Conservation (phyloP, 2,329 filamentous ascomycete species). For the Hypoxylon sp. region DNA sequence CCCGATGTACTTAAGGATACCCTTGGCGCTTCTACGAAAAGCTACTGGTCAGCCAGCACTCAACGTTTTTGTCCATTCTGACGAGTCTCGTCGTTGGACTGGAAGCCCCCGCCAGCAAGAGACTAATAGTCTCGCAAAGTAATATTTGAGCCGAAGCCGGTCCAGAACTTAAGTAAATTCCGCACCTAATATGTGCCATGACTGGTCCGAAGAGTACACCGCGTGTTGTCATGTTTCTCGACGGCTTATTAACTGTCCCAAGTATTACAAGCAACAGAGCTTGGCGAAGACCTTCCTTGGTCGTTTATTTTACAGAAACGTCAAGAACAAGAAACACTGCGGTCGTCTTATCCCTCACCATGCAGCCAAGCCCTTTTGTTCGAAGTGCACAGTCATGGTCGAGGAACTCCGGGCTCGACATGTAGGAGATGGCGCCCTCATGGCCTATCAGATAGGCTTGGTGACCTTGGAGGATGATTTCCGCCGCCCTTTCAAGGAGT, state of each 20-base stretch:
- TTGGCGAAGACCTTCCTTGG: conserved; percentile 39
- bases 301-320: conserved; percentile 30
- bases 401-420: conserved; percentile 24
- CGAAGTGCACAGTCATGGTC: conserved; percentile 38
- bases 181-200: conserved; percentile 45
- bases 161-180: background rate
- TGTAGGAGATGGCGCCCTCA: conserved; percentile 43
- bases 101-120: background rate
- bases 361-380: conserved; percentile 36
- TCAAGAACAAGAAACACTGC: conserved; percentile 40
- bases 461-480: conserved; percentile 31
- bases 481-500: conserved; percentile 1
- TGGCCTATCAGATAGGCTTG: conserved; percentile 29
- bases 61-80: conserved; percentile 1
- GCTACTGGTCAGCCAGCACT: background rate
- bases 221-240: conserved; percentile 43
- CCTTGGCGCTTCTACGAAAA: background rate
- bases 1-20: conserved; percentile 14
- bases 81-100: background rate
- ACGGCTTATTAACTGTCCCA: conserved; percentile 41
- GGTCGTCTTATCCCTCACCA: conserved; percentile 44
- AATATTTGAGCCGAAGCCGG: background rate
- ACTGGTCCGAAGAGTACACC: conserved; percentile 39
- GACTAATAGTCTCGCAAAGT: background rate
- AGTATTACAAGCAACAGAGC: conserved; percentile 43